Evolutionary conservation across 2,329 filamentous ascomycete genomes (phyloP), one percentile per base, ranked within the genome.

Genomic region (Ceratocystis ficicola): DNA sequence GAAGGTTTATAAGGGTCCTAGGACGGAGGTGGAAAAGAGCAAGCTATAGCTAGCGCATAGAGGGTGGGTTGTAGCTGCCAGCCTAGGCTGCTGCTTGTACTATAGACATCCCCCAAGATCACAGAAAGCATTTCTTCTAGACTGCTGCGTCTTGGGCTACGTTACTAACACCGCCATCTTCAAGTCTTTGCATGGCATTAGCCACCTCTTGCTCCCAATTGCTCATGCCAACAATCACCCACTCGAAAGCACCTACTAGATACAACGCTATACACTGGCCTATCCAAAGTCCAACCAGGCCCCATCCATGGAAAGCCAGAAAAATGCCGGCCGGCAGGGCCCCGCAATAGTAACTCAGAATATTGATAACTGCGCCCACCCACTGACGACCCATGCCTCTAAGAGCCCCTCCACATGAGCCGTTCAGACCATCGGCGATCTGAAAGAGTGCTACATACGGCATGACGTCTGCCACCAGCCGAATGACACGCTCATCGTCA

Each of bases 371-470:
- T 1, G 90, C 90, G 15, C 91, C 91, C 62, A 95, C 81, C 79
- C 92, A 90, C 74, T 95, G 90, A 65, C 88, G 78, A 1, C 90
- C 91, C 89, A 93, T 94, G 0, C 90, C 91, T 69, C 90, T 77
- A 15, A 95, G 76, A 22, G 85, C 84, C 1, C 91, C 90, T 1
- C 91, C 90, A 72, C 90, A 95, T 68, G 85, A 88, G 0, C 90
- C 90, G 71, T 94, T 94, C 44, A 95, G 76, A 0, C 90, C 91
- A 73, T 95, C 90, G 0, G 90, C 90, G 68, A 95, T 92, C 76
- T 95, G 90, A 75, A 95, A 95, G 1, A 95, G 78, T 0, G 90
- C 91, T 0, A 95, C 90, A 71, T 86, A 93, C 0, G 91, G 91
- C 79, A 95, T 86, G 30, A 95, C 87, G 17, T 86, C 77, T 0